Percentiles rank a stretch among this genome's conserved stretches.
Evolutionary conservation across 202 grass and related monocot species (phyloP).

Genomic region (Schoenoplectus triqueter): DNA sequence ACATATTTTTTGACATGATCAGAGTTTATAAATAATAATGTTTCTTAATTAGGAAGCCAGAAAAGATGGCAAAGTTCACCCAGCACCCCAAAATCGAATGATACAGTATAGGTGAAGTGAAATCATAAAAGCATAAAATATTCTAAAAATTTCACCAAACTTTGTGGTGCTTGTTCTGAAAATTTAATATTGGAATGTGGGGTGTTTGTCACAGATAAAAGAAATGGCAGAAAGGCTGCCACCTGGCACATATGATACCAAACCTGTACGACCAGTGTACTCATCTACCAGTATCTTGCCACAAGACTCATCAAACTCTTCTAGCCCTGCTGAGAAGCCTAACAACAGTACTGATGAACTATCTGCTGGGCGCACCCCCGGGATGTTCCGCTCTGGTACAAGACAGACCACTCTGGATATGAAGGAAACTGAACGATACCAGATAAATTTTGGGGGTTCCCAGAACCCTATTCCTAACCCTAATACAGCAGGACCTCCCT

Average conservation of each 20-base stretch:
- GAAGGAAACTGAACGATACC: slow-evolving; percentile 58
- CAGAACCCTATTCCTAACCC: slow-evolving; percentile 45
- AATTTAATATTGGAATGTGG: background rate
- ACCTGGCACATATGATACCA: slow-evolving; percentile 48
- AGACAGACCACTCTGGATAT: slow-evolving; percentile 60
- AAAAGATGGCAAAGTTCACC: background rate
- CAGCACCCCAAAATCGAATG: background rate
- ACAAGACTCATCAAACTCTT: slow-evolving; percentile 46
- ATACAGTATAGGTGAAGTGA: background rate
- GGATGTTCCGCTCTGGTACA: slow-evolving; percentile 15
- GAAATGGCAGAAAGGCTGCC: slow-evolving; percentile 87
- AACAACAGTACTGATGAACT: slow-evolving; percentile 44
- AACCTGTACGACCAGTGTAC: slow-evolving; percentile 34
- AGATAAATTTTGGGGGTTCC: slow-evolving; percentile 54
- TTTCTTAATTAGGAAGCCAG: background rate
- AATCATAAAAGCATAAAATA: background rate
- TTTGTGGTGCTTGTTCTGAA: background rate
- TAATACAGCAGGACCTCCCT: background rate
- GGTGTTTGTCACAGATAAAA: slow-evolving; percentile 61
- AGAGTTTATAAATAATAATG: background rate
- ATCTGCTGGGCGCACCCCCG: slow-evolving; percentile 39
- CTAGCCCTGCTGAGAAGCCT: slow-evolving; percentile 37
- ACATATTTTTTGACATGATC: background rate
- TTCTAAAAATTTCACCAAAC: background rate
- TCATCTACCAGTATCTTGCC: slow-evolving; percentile 42